phyloP scores from a whole-genome alignment of 352 stramenopile species.

The Phytophthora ramorum region DNA sequence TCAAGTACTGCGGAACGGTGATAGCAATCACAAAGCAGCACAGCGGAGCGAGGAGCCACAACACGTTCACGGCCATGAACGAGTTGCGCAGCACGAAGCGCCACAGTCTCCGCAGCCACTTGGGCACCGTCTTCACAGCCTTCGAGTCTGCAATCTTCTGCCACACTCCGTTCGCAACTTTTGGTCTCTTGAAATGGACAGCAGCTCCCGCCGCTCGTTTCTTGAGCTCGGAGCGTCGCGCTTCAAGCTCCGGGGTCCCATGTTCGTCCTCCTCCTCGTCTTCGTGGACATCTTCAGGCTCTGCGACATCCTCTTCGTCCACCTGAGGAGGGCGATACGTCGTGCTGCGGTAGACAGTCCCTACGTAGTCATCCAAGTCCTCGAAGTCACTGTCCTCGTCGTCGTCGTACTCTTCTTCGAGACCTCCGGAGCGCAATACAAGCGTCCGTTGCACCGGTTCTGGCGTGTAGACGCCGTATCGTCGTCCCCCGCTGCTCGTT shows the following conservation, averaged over 20 bases:
- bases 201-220: constrained; percentile 39
- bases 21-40: constrained; percentile 79
- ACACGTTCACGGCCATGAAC: constrained; percentile 77
- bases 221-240: constrained; percentile 44
- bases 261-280: constrained; percentile 38
- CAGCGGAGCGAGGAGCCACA: constrained; percentile 76
- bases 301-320: constrained; percentile 35
- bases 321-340: constrained; percentile 26
- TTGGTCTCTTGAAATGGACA: constrained; percentile 32
- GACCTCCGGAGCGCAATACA: constrained; percentile 48
- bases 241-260: constrained; percentile 7
- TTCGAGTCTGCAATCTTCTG: constrained; percentile 25
- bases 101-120: constrained; percentile 48
- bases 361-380: constrained; percentile 43
- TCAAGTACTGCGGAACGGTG: constrained; percentile 74
- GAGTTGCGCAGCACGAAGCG: constrained; percentile 65
- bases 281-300: constrained; percentile 35
- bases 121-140: constrained; percentile 34
- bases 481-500: constrained; percentile 4
- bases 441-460: constrained; percentile 70
- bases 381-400: constrained; percentile 49
- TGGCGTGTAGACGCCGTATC: constrained; percentile 48
- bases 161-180: constrained; percentile 5
- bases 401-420: constrained; percentile 55
- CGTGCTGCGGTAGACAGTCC: constrained; percentile 33